phyloP scores from a whole-genome alignment of 75 land plant genomes.

The Larix kaempferi region DNA sequence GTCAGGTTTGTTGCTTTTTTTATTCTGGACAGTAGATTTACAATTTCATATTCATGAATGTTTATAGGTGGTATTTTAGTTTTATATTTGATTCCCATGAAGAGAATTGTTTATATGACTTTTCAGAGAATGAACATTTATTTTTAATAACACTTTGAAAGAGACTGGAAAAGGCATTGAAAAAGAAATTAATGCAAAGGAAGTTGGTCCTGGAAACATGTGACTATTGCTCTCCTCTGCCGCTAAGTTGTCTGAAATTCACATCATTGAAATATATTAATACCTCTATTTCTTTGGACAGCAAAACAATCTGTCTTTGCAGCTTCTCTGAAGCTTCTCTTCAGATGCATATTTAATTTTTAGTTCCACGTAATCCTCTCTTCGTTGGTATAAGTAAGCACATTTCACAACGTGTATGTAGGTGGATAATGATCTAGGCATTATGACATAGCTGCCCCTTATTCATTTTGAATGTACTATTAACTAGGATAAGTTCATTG shows the following conservation, averaged over 20 bases:
- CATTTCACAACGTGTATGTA: not conserved
- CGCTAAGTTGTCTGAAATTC: not conserved
- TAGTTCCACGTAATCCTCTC: not conserved
- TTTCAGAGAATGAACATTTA: not conserved
- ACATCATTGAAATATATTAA: too few species aligned
- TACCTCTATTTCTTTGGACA: not conserved
- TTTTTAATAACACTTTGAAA: not conserved
- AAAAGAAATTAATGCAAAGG: not conserved
- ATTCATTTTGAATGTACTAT: not conserved
- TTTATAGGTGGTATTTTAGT: not conserved
- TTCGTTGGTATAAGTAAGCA: not conserved
- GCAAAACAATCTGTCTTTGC: not conserved
- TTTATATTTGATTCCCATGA: not conserved
- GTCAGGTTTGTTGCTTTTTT: conserved; percentile 29
- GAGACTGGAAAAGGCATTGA: not conserved
- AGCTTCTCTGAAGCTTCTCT: not conserved
- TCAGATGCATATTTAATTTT: not conserved
- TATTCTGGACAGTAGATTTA: not conserved
- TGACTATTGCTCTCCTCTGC: not conserved
- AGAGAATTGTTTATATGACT: not conserved
- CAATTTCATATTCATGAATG: not conserved
- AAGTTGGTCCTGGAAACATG: not conserved
- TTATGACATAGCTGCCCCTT: not conserved
- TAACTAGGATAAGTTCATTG: not conserved
- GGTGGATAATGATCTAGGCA: not conserved